These are phyloP conservation scores for Floccularia luteovirens DNA, from an alignment of 768 basidiomycete species.

Conservation along the genomic window DNA sequence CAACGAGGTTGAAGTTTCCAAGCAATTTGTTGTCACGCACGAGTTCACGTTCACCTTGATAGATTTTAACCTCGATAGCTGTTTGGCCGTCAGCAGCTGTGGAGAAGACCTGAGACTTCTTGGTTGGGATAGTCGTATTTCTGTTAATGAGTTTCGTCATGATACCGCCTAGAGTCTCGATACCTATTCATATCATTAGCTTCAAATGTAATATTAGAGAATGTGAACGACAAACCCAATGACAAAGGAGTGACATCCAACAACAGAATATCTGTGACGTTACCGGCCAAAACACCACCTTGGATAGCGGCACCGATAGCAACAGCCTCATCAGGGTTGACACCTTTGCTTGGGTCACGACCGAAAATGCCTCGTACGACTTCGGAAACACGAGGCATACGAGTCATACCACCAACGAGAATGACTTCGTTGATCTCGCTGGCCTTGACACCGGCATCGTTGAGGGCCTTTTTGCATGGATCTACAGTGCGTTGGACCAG, in stretches of 20 bases:
- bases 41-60: conserved; percentile 98
- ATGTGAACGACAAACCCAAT: conserved; percentile 76
- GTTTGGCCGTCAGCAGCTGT: conserved; percentile 99
- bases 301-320: conserved; percentile 98
- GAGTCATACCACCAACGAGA: conserved; percentile 96
- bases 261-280: conserved; percentile 92
- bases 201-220: too few relatives aligned
- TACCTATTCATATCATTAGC: too few relatives aligned
- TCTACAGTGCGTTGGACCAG: conserved; percentile 88
- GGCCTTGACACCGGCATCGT: conserved; percentile 88
- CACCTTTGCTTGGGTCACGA: conserved; percentile 95
- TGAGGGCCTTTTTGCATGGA: conserved; percentile 96
- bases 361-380: conserved; percentile 94
- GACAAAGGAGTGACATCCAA: conserved; percentile 96
- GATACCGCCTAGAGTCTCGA: conserved; percentile 97
- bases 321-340: conserved; percentile 99
- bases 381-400: conserved; percentile 93
- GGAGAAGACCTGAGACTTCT: conserved; percentile 99
- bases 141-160: conserved; percentile 99
- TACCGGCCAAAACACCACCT: conserved; percentile 94
- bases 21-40: conserved; percentile 98
- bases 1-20: conserved; percentile 99
- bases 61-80: conserved; percentile 99
- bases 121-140: conserved; percentile 99
- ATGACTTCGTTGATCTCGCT: conserved; percentile 95